Evolutionary conservation across 345 rosid species (phyloP).

Genomic region (Erodium maritimum): DNA sequence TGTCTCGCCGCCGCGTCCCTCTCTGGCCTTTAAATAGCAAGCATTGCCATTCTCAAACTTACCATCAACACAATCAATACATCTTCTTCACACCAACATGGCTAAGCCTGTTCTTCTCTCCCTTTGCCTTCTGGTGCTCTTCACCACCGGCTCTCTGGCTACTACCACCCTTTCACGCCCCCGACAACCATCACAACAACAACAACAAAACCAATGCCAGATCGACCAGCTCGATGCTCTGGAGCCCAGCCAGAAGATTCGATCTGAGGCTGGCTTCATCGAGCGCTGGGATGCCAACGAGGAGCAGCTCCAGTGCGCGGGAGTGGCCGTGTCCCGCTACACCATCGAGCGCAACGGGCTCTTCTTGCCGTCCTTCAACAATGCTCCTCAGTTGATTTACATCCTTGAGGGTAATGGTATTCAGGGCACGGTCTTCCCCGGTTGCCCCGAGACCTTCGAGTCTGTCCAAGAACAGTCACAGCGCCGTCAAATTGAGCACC

Average conservation of each 20-base stretch:
- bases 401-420: conserved; percentile 16
- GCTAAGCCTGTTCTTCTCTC: no score
- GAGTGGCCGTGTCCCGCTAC: conserved; percentile 14
- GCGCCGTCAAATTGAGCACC: conserved; percentile 1
- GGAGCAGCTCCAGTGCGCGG: conserved; percentile 27
- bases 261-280: conserved; percentile 18
- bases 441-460: conserved; percentile 23
- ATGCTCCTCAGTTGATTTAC: conserved; percentile 21
- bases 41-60: no score
- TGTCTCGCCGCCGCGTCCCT: no score
- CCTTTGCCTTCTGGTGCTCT: no score
- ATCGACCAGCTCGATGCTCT: conserved; percentile 11
- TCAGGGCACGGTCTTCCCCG: conserved; percentile 17
- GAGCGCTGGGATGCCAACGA: conserved; percentile 23
- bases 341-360: conserved; percentile 19
- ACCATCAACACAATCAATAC: no score
- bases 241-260: conserved; percentile 14
- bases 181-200: no score
- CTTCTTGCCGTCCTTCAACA: conserved; percentile 16
- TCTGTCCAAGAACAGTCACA: conserved; percentile 4
- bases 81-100: no score
- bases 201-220: conserved; percentile 11
- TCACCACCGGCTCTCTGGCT: no score
- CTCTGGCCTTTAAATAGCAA: no score
- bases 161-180: no score